Evolutionary conservation across 371 early-diverging fungal genomes (phyloP).

Genomic region (Mortierella sp.): DNA sequence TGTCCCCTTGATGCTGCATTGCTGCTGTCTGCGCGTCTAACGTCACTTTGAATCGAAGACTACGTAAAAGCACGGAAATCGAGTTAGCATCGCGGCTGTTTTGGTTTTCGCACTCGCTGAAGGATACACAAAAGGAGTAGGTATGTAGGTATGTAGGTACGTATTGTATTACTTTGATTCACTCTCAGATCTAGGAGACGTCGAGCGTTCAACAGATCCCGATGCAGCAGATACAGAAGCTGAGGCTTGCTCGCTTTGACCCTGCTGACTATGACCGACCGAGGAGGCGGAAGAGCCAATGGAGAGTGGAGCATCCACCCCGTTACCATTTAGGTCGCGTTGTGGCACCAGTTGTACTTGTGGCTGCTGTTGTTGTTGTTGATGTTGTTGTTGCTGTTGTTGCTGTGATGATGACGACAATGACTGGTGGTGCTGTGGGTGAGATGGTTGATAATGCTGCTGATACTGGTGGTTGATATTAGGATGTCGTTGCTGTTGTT

Average conservation of each 20-base stretch:
- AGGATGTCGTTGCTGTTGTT: constrained; percentile 3
- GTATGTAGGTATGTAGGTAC: no score
- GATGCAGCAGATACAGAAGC: constrained; percentile 1
- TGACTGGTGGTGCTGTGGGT: constrained; percentile 7
- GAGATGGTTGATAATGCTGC: constrained; percentile 7
- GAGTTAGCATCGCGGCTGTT: no score
- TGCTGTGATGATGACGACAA: constrained; percentile 1
- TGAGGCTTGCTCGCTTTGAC: constrained; percentile 13
- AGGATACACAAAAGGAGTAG: no score
- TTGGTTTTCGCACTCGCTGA: no score
- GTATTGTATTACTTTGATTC: constrained; percentile 23
- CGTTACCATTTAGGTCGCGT: constrained; percentile 1
- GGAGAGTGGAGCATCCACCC: neutral
- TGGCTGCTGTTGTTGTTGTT: constrained; percentile 3
- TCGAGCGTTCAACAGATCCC: constrained; percentile 11
- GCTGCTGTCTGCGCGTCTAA: constrained; percentile 65
- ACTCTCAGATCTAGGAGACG: constrained; percentile 25
- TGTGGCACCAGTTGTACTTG: constrained; percentile 15
- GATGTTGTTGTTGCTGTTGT: constrained; percentile 14
- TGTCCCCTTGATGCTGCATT: constrained; percentile 63
- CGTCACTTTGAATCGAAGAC: constrained; percentile 49
- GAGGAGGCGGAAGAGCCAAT: constrained; percentile 8
- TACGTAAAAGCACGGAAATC: no score
- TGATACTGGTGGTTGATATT: neutral
- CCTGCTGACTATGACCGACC: constrained; percentile 6